phyloP scores from a whole-genome alignment of 2,329 filamentous ascomycete genomes.

The Didymellaceae sp. region DNA sequence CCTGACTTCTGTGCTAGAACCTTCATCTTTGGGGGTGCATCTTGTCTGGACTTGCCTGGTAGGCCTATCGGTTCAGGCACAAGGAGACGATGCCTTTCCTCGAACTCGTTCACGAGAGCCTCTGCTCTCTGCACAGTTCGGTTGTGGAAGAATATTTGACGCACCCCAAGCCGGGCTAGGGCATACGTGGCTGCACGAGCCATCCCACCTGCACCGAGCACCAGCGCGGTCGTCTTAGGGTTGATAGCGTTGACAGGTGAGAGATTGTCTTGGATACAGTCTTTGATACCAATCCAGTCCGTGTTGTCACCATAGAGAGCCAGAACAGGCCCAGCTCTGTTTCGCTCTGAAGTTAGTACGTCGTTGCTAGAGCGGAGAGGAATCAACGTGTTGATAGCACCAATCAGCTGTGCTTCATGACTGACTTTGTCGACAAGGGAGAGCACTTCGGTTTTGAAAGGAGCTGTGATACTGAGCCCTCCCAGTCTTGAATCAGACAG shows the following conservation, averaged over 20 bases:
- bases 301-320: constrained; percentile 5
- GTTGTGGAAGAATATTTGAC: not conserved
- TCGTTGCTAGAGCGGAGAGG: not conserved
- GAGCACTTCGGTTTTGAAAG: constrained; percentile 1
- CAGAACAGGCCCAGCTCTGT: not conserved
- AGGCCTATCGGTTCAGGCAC: not conserved
- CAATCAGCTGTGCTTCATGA: not conserved
- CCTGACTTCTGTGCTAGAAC: not conserved
- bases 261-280: not conserved
- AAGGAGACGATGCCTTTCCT: not conserved
- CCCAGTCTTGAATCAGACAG: not conserved
- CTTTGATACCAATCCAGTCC: constrained; percentile 1
- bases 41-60: not conserved
- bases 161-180: not conserved
- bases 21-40: not conserved
- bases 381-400: constrained; percentile 1
- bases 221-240: not conserved
- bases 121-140: not conserved
- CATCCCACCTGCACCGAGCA: constrained; percentile 4
- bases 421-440: not conserved
- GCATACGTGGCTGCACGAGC: constrained; percentile 5
- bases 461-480: constrained; percentile 1
- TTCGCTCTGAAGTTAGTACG: not conserved
- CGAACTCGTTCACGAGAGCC: not conserved
- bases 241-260: constrained; percentile 4